A percentile compares a stretch with the other conserved stretches of the same genome.
Evolutionary conservation across 2,329 filamentous ascomycete genomes (phyloP).

Genomic region (Monilinia fructicola): DNA sequence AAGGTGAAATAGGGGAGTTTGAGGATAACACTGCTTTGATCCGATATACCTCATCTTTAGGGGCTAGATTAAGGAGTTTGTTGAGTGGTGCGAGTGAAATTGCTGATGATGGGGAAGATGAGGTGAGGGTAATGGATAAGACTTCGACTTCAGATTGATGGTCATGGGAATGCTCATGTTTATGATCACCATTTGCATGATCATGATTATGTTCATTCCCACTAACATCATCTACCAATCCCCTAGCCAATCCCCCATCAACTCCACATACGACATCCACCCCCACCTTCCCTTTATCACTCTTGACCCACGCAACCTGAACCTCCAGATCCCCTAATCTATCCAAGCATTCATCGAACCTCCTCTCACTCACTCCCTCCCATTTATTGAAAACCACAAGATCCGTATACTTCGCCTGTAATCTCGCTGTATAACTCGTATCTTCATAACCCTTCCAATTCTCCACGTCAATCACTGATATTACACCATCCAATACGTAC

Average conservation of each 20-base stretch:
- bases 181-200: constrained; percentile 43
- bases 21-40: constrained; percentile 73
- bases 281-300: constrained; percentile 73
- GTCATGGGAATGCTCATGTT: constrained; percentile 44
- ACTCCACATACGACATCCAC: constrained; percentile 82
- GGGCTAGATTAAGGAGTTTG: constrained; percentile 65
- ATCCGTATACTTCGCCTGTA: constrained; percentile 72
- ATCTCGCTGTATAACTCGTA: constrained; percentile 67
- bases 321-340: constrained; percentile 66
- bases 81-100: constrained; percentile 12
- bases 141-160: constrained; percentile 91
- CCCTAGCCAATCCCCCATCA: constrained; percentile 72
- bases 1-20: constrained; percentile 49
- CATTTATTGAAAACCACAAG: constrained; percentile 73
- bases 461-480: constrained; percentile 72
- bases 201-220: constrained; percentile 45
- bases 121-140: constrained; percentile 68
- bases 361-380: constrained; percentile 60
- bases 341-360: constrained; percentile 65
- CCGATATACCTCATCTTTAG: constrained; percentile 92
- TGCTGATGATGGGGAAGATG: background rate
- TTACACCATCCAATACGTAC: constrained; percentile 67
- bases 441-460: constrained; percentile 76
- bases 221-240: constrained; percentile 46
- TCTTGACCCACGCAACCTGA: constrained; percentile 75